phyloP scores from a whole-genome alignment of 2,329 filamentous ascomycete genomes.

The Xylariaceae sp. region DNA sequence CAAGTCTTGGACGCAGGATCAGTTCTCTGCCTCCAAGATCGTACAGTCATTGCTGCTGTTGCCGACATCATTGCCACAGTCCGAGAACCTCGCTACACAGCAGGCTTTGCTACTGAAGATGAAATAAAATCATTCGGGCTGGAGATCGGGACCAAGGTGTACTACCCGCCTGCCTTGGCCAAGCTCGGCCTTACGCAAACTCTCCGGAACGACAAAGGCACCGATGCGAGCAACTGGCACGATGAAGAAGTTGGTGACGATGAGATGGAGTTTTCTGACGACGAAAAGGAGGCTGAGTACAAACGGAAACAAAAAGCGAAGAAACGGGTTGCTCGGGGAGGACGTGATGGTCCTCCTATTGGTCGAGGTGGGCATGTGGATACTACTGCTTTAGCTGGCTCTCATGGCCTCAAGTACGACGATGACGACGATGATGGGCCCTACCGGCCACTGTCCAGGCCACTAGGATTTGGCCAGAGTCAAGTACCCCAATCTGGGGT shows the following conservation, averaged over 20 bases:
- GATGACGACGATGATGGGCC: constrained; percentile 64
- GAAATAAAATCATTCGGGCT: constrained; percentile 67
- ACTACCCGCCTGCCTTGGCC: constrained; percentile 75
- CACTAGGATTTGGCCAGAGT: constrained; percentile 56
- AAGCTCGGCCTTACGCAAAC: constrained; percentile 83
- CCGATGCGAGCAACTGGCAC: constrained; percentile 90
- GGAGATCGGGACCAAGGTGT: constrained; percentile 66
- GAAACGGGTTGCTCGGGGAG: constrained; percentile 43
- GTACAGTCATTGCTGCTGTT: constrained; percentile 75
- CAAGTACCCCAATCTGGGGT: constrained; percentile 38
- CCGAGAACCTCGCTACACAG: constrained; percentile 78
- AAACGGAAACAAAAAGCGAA: constrained; percentile 67
- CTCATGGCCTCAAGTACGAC: constrained; percentile 58
- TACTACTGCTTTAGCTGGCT: constrained; percentile 29
- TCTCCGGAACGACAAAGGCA: constrained; percentile 75
- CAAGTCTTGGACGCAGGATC: constrained; percentile 82
- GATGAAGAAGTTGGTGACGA: constrained; percentile 86
- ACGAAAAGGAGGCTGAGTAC: constrained; percentile 86
- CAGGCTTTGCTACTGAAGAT: constrained; percentile 66
- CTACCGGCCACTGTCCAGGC: constrained; percentile 68
- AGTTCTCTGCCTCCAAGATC: constrained; percentile 72
- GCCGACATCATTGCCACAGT: constrained; percentile 83
- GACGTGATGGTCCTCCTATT: constrained; percentile 34
- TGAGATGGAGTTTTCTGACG: constrained; percentile 93
- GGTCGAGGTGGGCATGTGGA: constrained; percentile 38